These are phyloP conservation scores for Psilocybe azurescens DNA, from an alignment of 768 basidiomycete species.

Conservation along the genomic window DNA sequence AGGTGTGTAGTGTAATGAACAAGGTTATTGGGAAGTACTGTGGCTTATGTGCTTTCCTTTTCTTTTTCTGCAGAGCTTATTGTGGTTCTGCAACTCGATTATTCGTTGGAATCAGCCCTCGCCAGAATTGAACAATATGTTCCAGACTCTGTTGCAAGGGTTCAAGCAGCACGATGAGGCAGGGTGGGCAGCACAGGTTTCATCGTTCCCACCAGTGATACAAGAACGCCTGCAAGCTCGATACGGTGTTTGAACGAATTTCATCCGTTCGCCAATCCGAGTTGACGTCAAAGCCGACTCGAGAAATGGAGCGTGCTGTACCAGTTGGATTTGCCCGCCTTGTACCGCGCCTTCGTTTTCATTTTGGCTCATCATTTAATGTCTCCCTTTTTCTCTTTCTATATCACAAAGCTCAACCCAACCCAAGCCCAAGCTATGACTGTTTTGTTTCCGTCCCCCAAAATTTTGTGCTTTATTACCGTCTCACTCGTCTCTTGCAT, in stretches of 20 bases:
- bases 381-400: conserved; percentile 11
- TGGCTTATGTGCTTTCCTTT: conserved; percentile 1
- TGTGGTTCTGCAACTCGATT: conserved; percentile 99
- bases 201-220: conserved; percentile 86
- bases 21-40: not conserved
- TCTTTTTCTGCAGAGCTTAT: conserved; percentile 64
- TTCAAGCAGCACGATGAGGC: conserved; percentile 89
- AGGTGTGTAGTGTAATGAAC: conserved; percentile 57
- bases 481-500: conserved; percentile 54
- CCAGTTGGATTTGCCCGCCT: not conserved
- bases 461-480: conserved; percentile 27
- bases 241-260: conserved; percentile 73
- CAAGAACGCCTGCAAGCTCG: conserved; percentile 85
- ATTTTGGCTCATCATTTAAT: not conserved
- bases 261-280: not conserved
- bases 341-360: not conserved
- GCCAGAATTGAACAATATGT: conserved; percentile 91
- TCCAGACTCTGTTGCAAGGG: conserved; percentile 85
- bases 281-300: not conserved
- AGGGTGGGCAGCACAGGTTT: conserved; percentile 85
- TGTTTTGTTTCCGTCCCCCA: conserved; percentile 20
- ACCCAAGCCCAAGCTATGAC: conserved; percentile 23
- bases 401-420: conserved; percentile 7
- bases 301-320: not conserved
- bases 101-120: conserved; percentile 96